A percentile compares a stretch with the other conserved stretches of the same genome.
Evolutionary conservation across 2,329 filamentous ascomycete species (phyloP).

Genomic region (Cordyceps militaris): DNA sequence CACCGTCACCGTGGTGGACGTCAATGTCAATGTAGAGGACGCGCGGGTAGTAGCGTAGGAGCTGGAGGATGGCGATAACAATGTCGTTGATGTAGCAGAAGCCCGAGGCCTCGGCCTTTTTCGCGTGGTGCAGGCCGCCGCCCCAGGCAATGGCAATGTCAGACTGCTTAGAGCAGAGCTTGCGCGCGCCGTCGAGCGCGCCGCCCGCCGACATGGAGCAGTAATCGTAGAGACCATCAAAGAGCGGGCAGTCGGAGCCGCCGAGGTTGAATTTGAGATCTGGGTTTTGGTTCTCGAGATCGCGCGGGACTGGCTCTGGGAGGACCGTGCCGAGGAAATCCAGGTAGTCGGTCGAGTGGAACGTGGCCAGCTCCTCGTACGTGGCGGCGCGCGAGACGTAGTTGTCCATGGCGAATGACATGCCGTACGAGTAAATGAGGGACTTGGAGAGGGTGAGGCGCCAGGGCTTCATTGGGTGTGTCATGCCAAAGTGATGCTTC

Average conservation of each 20-base stretch:
- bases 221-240: constrained; percentile 92
- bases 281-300: constrained; percentile 57
- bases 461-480: constrained; percentile 99
- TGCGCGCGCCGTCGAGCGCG: constrained; percentile 83
- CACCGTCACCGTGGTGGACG: constrained; percentile 84
- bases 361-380: constrained; percentile 78
- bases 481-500: constrained; percentile 92
- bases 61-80: constrained; percentile 83
- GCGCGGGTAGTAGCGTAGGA: constrained; percentile 72
- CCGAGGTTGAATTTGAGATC: constrained; percentile 75
- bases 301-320: constrained; percentile 55
- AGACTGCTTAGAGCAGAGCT: constrained; percentile 77
- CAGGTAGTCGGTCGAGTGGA: constrained; percentile 84
- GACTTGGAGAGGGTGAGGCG: constrained; percentile 91
- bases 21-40: constrained; percentile 95
- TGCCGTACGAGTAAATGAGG: constrained; percentile 87
- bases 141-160: constrained; percentile 98
- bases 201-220: constrained; percentile 89
- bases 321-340: constrained; percentile 74
- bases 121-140: constrained; percentile 91
- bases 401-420: constrained; percentile 95
- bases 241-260: constrained; percentile 90
- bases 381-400: constrained; percentile 79
- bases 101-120: constrained; percentile 85
- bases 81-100: constrained; percentile 99